phyloP scores from a whole-genome alignment of 176 grass and related monocot species.

The Raddia distichophylla region DNA sequence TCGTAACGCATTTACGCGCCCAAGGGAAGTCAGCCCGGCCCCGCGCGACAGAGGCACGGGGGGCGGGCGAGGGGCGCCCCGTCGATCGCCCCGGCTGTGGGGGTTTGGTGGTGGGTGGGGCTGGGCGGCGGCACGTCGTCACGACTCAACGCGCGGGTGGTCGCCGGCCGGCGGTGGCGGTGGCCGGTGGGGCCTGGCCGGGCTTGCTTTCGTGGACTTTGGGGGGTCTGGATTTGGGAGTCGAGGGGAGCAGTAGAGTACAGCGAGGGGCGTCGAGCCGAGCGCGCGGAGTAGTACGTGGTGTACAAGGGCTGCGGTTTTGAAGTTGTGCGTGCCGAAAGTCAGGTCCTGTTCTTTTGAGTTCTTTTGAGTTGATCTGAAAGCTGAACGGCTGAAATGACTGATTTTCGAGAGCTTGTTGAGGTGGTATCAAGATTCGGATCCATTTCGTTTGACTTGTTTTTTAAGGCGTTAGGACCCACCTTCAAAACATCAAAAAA shows the following conservation, averaged over 20 bases:
- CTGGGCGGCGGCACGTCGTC: conserved; percentile 49
- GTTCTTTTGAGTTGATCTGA: too few relatives aligned
- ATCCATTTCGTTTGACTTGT: too few relatives aligned
- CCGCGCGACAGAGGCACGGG: not conserved
- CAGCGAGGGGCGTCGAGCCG: not conserved
- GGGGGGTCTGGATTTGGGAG: too few relatives aligned
- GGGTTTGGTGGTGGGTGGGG: conserved; percentile 40
- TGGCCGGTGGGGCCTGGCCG: conserved; percentile 28
- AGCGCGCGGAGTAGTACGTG: not conserved
- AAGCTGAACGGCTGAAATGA: too few relatives aligned
- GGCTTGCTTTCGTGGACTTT: conserved; percentile 41
- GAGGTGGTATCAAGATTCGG: too few relatives aligned
- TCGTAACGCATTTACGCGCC: not conserved
- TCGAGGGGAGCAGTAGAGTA: too few relatives aligned
- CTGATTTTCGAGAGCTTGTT: too few relatives aligned
- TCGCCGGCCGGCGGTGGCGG: conserved; percentile 56
- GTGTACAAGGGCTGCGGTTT: not conserved
- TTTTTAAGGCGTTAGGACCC: too few relatives aligned
- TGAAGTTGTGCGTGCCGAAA: conserved; percentile 56
- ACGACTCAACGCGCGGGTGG: conserved; percentile 16
- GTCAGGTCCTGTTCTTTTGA: too few relatives aligned
- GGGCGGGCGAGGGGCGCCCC: too few relatives aligned
- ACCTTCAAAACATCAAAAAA: too few relatives aligned
- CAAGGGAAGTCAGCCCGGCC: conserved; percentile 4
- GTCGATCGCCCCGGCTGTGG: not conserved